phyloP scores from a whole-genome alignment of 495 filamentous ascomycete species.

The Neurospora hispaniola region DNA sequence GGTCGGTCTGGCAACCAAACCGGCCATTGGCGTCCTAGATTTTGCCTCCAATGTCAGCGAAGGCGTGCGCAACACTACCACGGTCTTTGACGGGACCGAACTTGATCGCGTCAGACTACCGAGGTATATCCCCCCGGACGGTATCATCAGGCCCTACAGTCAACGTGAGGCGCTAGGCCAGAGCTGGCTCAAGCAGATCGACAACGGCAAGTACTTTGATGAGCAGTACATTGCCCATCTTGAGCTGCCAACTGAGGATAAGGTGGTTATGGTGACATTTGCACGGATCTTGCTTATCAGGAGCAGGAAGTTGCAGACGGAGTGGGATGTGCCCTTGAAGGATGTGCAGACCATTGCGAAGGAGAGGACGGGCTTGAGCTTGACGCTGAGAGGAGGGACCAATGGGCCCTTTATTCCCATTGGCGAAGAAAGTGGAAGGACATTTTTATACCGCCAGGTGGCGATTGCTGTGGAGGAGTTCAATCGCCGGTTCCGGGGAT shows the following conservation, averaged over 20 bases:
- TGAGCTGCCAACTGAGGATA: conserved; percentile 79
- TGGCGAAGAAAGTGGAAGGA: conserved; percentile 72
- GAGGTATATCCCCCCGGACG: conserved; percentile 83
- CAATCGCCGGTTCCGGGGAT: conserved; percentile 40
- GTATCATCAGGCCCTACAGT: conserved; percentile 87
- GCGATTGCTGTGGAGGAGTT: conserved; percentile 48
- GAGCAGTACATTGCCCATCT: conserved; percentile 96
- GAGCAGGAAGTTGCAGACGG: conserved; percentile 67
- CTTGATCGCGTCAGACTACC: conserved; percentile 88
- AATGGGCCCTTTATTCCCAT: conserved; percentile 95
- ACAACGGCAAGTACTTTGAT: conserved; percentile 94
- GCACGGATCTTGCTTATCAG: conserved; percentile 83
- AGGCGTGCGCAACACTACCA: conserved; percentile 96
- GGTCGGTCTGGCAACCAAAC: conserved; percentile 85
- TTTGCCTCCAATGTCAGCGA: conserved; percentile 93
- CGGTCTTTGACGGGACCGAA: conserved; percentile 89
- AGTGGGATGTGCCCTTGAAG: conserved; percentile 93
- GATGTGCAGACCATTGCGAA: conserved; percentile 96
- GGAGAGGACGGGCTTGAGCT: conserved; percentile 85
- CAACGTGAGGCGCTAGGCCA: conserved; percentile 95
- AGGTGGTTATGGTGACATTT: conserved; percentile 93
- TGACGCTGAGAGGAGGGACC: conserved; percentile 77
- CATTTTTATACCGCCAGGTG: conserved; percentile 67
- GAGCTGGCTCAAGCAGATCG: conserved; percentile 96
- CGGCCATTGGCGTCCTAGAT: conserved; percentile 93